Evolutionary conservation across 2,329 filamentous ascomycete genomes (phyloP).

Genomic region (Calonectria hongkongensis): DNA sequence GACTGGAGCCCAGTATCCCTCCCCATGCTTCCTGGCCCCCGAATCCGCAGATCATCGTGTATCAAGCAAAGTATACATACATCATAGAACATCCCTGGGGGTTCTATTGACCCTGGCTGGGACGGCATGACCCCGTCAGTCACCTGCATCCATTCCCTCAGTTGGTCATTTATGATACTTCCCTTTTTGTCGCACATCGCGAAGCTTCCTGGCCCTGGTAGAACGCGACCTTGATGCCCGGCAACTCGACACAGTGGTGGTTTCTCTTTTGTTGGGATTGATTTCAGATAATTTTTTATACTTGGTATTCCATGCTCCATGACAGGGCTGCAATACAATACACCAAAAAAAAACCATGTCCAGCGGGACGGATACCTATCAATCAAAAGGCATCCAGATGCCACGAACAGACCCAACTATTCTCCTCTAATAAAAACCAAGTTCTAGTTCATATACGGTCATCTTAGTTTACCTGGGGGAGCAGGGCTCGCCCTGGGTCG

Average conservation of each 20-base stretch:
- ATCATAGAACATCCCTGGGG: conserved; percentile 2
- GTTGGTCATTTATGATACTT: conserved; percentile 11
- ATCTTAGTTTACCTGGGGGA: conserved; percentile 48
- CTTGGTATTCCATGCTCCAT: conserved; percentile 31
- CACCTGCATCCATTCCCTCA: conserved; percentile 11
- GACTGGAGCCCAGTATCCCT: not conserved
- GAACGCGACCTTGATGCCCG: not conserved
- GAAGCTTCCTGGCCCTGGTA: not conserved
- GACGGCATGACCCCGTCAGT: conserved; percentile 30
- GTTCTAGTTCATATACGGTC: conserved; percentile 53
- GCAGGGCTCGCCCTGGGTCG: conserved; percentile 46
- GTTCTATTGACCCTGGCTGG: conserved; percentile 3
- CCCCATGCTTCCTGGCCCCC: not conserved
- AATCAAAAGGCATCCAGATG: conserved; percentile 43
- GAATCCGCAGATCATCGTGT: conserved; percentile 27
- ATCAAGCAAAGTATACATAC: conserved; percentile 9
- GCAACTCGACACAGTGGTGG: not conserved
- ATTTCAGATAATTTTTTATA: conserved; percentile 7
- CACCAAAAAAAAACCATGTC: conserved; percentile 38
- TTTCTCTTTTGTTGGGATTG: not conserved
- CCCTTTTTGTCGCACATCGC: conserved; percentile 21
- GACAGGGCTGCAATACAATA: conserved; percentile 42
- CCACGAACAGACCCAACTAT: conserved; percentile 43
- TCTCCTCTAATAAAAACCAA: conserved; percentile 47
- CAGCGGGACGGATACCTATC: conserved; percentile 38